Evolutionary conservation across 2,329 filamentous ascomycete genomes (phyloP).

Genomic region (Akanthomyces lecanii): DNA sequence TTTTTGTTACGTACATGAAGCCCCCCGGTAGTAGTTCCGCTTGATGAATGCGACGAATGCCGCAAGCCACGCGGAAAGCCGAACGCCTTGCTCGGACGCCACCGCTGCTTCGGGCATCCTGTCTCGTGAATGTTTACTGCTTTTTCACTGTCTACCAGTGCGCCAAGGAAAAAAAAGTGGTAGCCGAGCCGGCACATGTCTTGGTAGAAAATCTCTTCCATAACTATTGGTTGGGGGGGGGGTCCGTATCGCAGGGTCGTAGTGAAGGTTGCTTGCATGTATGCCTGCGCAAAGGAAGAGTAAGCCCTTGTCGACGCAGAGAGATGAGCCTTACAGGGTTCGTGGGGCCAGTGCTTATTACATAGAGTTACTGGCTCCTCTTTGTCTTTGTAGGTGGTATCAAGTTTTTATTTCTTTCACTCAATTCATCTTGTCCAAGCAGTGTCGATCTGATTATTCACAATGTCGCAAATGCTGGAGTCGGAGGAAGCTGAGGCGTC

Average conservation of each 20-base stretch:
- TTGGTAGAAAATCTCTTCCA: too few species aligned
- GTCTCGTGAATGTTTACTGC: constrained; percentile 3
- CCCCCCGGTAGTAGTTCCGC: neutral
- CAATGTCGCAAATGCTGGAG: neutral
- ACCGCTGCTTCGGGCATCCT: neutral
- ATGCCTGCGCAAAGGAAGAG: neutral
- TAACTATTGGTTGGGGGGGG: too few species aligned
- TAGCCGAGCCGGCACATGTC: constrained; percentile 1
- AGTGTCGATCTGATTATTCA: neutral
- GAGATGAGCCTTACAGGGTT: neutral
- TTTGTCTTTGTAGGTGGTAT: neutral
- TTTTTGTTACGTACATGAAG: neutral
- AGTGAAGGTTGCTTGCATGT: neutral
- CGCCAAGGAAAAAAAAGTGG: neutral
- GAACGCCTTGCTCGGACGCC: constrained; percentile 4
- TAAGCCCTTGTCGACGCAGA: constrained; percentile 1
- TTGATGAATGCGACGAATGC: constrained; percentile 6
- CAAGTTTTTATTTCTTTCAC: neutral
- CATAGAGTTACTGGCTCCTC: neutral
- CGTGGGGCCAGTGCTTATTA: constrained; percentile 6
- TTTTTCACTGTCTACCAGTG: neutral
- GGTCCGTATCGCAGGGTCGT: neutral
- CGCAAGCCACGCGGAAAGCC: constrained; percentile 14
- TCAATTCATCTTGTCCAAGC: neutral
- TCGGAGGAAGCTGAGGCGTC: neutral